A percentile compares a stretch with the other conserved stretches of the same genome.
Conservation (phyloP, 345 rosid genomes). For the Cardiospermum halicacabum region DNA sequence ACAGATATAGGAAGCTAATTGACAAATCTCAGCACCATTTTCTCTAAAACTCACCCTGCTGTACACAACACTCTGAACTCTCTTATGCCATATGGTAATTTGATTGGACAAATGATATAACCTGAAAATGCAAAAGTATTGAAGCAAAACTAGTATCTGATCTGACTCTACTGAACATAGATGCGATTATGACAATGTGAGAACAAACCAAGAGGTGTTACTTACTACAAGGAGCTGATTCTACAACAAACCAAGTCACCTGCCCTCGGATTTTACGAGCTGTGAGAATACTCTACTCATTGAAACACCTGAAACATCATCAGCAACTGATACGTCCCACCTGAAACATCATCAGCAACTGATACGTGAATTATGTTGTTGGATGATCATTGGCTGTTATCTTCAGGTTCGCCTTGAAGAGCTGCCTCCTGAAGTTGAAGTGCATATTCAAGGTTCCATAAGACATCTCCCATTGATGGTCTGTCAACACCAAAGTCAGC, state of each 20-base stretch:
- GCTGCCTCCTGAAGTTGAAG: constrained; percentile 75
- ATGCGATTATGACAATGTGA: neutral
- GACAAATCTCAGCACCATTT: neutral
- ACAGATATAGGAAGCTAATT: neutral
- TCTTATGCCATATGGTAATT: neutral
- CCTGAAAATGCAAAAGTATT: neutral
- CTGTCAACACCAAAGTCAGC: constrained; percentile 79
- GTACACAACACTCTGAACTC: neutral
- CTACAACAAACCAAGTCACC: constrained; percentile 24
- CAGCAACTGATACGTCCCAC: constrained; percentile 36
- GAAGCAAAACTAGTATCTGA: neutral
- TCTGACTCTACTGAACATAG: constrained; percentile 4
- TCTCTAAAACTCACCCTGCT: neutral
- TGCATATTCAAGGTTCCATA: constrained; percentile 90
- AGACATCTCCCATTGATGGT: constrained; percentile 85
- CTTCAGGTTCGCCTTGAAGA: constrained; percentile 52
- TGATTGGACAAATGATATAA: neutral
- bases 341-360: constrained; percentile 32
- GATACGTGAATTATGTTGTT: no score
- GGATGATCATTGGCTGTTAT: constrained; percentile 70
- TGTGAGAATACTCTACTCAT: constrained; percentile 86
- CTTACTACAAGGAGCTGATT: neutral
- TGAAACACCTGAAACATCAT: constrained; percentile 56
- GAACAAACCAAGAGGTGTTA: constrained; percentile 4
- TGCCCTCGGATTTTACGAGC: constrained; percentile 75